phyloP scores from a whole-genome alignment of 805 yeast species.

The Scheffersomyces lignosus region DNA sequence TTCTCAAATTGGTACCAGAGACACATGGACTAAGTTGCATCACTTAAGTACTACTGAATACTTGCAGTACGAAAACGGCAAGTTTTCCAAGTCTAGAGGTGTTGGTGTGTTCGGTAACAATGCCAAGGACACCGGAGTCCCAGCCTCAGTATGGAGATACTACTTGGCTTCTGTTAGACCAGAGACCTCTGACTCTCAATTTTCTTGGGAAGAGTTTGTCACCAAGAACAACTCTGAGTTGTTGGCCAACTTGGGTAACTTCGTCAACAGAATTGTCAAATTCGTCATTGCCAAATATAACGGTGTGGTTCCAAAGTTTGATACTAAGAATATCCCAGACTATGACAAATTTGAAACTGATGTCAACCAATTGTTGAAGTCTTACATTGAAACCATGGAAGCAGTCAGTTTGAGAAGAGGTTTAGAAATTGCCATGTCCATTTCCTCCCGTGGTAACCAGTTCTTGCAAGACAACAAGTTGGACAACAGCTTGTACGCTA shows the following conservation, averaged over 20 bases:
- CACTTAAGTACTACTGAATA: slow-evolving; percentile 95
- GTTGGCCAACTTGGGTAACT: slow-evolving; percentile 94
- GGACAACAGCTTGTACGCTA: slow-evolving; percentile 79
- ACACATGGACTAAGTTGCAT: slow-evolving; percentile 86
- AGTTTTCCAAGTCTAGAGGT: slow-evolving; percentile 96
- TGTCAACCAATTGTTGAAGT: slow-evolving; percentile 57
- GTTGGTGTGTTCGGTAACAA: slow-evolving; percentile 98
- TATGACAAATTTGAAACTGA: slow-evolving; percentile 52
- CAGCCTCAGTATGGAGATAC: slow-evolving; percentile 97
- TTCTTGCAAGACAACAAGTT: slow-evolving; percentile 95
- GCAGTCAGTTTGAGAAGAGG: slow-evolving; percentile 82
- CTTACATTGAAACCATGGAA: slow-evolving; percentile 74
- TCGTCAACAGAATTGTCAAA: slow-evolving; percentile 90
- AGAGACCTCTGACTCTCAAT: slow-evolving; percentile 93
- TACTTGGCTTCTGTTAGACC: slow-evolving; percentile 92
- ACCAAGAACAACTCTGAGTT: slow-evolving; percentile 90
- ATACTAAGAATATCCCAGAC: slow-evolving; percentile 46
- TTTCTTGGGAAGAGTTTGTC: slow-evolving; percentile 96
- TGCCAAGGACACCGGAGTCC: slow-evolving; percentile 88
- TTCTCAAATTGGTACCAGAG: slow-evolving; percentile 82
- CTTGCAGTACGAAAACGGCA: slow-evolving; percentile 96
- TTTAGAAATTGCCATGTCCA: slow-evolving; percentile 85
- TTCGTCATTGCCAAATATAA: slow-evolving; percentile 88
- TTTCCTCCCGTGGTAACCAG: slow-evolving; percentile 90
- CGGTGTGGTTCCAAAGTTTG: slow-evolving; percentile 79